Evolutionary conservation across 495 filamentous ascomycete species (phyloP), one percentile per base, ranked within the genome.

Genomic region (Podospora bellae-mahoneyi): DNA sequence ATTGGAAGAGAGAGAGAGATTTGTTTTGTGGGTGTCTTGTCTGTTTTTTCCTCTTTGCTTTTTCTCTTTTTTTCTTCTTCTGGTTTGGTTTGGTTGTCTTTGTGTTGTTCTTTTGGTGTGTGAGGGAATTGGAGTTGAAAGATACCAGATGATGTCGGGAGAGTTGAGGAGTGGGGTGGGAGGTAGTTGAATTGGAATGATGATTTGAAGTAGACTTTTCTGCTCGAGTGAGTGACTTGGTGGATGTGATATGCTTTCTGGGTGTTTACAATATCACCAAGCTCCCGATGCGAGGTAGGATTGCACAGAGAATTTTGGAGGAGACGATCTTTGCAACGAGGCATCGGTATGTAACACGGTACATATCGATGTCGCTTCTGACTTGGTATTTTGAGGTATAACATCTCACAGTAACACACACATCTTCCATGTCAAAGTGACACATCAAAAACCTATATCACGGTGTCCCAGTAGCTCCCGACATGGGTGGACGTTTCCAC

Each of bases 21-120:
- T 48, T 48, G 39, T 48, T 48, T 48, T 48, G 30, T 32, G 9
- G 56, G 18, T 61, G 60, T 67, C 62, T 34, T 67, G 30, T 32
- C 39, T 30, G 56, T 57, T 58, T 60, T 60, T 18, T 65, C 13
- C 55, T 66, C 27, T 64, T 30, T 19, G 55, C 66, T 61, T 71
- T 61, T 65, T 28, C 54, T 60, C 20, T 65, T 59, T 44, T 64
- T 67, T 67, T 44, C 27, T 53, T 62, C 69, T 69, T 68, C 62
- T 54, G 20, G 65, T 30, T 57, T 53, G 60, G 53, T 67, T 67
- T 28, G 54, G 39, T 13, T 30, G 55, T 26, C n/a, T 23, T 60
- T 54, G 27, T n/a, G 27, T 19, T 39, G 32, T 27, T n/a, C 28
- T 23, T 54, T 39, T 48, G 39, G 10, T 60, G n/a, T 5, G 19